Evolutionary conservation across 116 monocot species (phyloP), one percentile per base, ranked within the genome.

Genomic region (Cymodocea nodosa): DNA sequence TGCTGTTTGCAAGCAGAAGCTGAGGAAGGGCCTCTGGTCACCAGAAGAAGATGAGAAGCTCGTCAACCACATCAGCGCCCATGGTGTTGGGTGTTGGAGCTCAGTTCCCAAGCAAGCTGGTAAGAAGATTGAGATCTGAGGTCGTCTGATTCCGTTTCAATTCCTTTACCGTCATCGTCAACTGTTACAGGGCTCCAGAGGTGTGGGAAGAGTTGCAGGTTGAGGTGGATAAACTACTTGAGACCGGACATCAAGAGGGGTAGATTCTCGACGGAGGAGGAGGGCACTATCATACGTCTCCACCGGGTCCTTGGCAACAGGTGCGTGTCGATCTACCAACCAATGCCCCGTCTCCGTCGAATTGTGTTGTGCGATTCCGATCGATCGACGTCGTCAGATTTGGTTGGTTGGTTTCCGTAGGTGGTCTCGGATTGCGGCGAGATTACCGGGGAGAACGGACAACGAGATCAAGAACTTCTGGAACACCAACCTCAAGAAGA

Each of bases 21-120:
- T 30, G 30, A 30, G 30, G 30, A 30, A 30, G 30, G 30, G 30
- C 30, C 30, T 30, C 30, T 30, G 30, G 30, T 30, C 30, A 30
- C 30, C 30, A 3, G 30, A 30, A 30, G 30, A 30, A 3, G 30
- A 30, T 30, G 30, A 30, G 78, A 78, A 78, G 78, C 74, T 79
- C 22, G 60, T 60, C 70, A 70, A 70, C 54, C 60, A 79, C 70
- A 70, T 79, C 49, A 66, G 23, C 13, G 70, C 51, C 52, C 74
- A 54, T 62, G 79, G 79, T 7, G 61, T 74, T 37, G 74, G 74
- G 35, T 79, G 79, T 51, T 79, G 79, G 79, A 74, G 74, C 58
- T 52, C 56, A 12, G 74, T 79, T 1, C 74, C 79, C 14, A 74
- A 74, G 35, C 69, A 52, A 74, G 74, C 79, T 59, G 70, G 79